Evolutionary conservation across 129 eudicot species (phyloP).

Genomic region (Sambucus nigra): DNA sequence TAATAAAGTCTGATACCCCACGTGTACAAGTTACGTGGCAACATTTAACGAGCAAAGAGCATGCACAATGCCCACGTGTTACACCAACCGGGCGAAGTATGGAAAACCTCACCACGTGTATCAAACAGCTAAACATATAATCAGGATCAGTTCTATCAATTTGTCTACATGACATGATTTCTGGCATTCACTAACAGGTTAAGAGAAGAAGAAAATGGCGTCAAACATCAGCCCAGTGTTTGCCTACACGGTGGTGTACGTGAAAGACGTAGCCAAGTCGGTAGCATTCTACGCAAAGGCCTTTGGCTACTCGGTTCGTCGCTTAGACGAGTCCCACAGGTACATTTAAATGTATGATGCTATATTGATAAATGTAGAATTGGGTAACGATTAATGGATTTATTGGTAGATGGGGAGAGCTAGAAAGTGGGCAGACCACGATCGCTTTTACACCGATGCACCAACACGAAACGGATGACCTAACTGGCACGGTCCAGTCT

Average conservation of each 20-base stretch:
- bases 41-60: neutral
- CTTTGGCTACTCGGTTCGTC: constrained; percentile 71
- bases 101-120: neutral
- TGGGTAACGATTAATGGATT: too few relatives aligned
- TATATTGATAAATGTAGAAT: too few relatives aligned
- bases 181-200: neutral
- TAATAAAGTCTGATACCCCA: too few relatives aligned
- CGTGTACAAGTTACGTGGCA: neutral
- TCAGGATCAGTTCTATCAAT: neutral
- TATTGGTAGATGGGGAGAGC: constrained; percentile 76
- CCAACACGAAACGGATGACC: constrained; percentile 86
- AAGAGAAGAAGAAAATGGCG: neutral
- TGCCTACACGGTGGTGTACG: constrained; percentile 84
- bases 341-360: too few relatives aligned
- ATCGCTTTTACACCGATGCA: constrained; percentile 82
- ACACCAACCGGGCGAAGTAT: neutral
- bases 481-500: constrained; percentile 54
- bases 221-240: constrained; percentile 38
- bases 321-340: constrained; percentile 61
- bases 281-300: constrained; percentile 75
- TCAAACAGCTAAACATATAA: too few relatives aligned
- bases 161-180: neutral
- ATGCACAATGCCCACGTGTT: constrained; percentile 9
- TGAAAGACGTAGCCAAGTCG: constrained; percentile 82
- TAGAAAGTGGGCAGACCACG: constrained; percentile 78